Base-by-base conservation (phyloP, 2,329 filamentous ascomycete genomes). In the Beauveria asiatica region DNA sequence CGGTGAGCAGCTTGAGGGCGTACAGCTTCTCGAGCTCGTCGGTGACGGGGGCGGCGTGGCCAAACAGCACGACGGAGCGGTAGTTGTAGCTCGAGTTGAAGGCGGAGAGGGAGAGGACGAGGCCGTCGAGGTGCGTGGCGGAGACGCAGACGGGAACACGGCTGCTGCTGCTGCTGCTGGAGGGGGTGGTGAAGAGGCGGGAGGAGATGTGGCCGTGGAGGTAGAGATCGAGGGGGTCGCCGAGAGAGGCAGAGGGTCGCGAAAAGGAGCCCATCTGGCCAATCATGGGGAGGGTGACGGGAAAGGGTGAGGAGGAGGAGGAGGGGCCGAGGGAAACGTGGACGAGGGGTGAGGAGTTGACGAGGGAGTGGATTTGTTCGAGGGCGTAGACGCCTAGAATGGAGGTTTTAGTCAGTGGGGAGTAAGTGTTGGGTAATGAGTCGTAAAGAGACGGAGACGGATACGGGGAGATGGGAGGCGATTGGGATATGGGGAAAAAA, bases 31-130 rank as follows among this genome's bases (percentile, higher is more conserved):
- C 91, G 3, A 80, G 82, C 0, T 74, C 71, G 62, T 88, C 83
- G 2, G 83, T 82, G 7, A 96, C 88, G 1, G 87, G 72, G 9
- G 74, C 78, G 0, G 87, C 91, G 70, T 86, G 83, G 1, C 91
- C 92, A 68, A 93, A 91, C 13, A 94, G 78, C 9, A 91, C 77
- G 11, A 88, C 89, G 44, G 86, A 90, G 63, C 90, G 89, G 76
- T 94, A 96, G 77, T 95, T 93, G 78, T 90, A 92, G 75, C 83
- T 89, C 77, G 95, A 90, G 62, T 83, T 83, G 76, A 90, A 89
- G 13, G 90, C 88, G 0, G 90, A 91, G 16, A 95, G 80, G 21
- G 88, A 83, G 37, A 96, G 83, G 9, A 96, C 85, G 57, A 94
- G 77, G 44, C 90, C 91, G 74, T 96, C 90, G 44, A 95, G 75